These are phyloP conservation scores for Rhizodiscina lignyota DNA, from an alignment of 495 filamentous ascomycete species.

Conservation along the genomic window DNA sequence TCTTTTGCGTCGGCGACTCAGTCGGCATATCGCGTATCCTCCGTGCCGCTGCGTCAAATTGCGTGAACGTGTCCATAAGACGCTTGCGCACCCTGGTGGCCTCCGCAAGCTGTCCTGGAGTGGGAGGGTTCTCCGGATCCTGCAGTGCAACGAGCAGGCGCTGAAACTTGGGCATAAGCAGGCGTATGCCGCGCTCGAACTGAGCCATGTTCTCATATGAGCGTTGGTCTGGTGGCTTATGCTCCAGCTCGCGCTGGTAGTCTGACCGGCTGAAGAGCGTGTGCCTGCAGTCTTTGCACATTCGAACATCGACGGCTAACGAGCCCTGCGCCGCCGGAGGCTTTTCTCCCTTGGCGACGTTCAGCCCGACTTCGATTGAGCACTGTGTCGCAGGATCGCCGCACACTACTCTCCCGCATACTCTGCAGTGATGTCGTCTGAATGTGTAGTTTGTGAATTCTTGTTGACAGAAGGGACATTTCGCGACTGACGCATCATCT, in stretches of 20 bases:
- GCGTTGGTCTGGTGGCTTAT: slow-evolving; percentile 57
- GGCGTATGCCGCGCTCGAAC: slow-evolving; percentile 75
- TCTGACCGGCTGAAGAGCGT: slow-evolving; percentile 76
- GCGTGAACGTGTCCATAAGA: slow-evolving; percentile 75
- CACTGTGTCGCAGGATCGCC: slow-evolving; percentile 70
- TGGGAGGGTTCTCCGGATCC: slow-evolving; percentile 58
- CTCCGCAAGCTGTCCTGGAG: slow-evolving; percentile 60
- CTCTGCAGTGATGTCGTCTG: slow-evolving; percentile 81
- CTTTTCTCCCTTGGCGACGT: slow-evolving; percentile 53
- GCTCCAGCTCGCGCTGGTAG: slow-evolving; percentile 51
- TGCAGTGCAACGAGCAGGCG: slow-evolving; percentile 53
- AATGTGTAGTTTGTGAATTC: slow-evolving; percentile 83
- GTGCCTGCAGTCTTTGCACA: slow-evolving; percentile 77
- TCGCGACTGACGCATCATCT: slow-evolving; percentile 63
- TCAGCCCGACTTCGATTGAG: slow-evolving; percentile 67
- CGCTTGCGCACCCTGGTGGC: slow-evolving; percentile 83
- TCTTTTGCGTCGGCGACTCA: slow-evolving; percentile 52
- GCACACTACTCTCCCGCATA: slow-evolving; percentile 86
- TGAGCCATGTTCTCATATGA: slow-evolving; percentile 78
- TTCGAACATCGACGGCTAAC: slow-evolving; percentile 64
- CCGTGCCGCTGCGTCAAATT: slow-evolving; percentile 74
- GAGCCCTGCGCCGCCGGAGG: no score
- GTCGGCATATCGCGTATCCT: slow-evolving; percentile 66
- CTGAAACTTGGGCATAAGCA: slow-evolving; percentile 77
- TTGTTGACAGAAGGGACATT: slow-evolving; percentile 88